Conservation (phyloP, 208 protist species). For the Crithidia brevicula region DNA sequence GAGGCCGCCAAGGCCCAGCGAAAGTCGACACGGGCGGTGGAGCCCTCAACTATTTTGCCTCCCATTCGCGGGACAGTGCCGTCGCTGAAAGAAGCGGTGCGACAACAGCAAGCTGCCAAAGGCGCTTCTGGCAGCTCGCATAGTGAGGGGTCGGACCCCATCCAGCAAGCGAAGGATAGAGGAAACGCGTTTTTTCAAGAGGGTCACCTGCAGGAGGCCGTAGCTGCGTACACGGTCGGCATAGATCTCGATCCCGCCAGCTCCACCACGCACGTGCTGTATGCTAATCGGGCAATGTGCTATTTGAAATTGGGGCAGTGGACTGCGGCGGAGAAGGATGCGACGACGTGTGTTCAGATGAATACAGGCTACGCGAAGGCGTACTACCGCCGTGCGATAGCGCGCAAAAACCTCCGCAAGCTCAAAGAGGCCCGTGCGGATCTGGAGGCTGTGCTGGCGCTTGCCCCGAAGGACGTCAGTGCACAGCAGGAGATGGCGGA, state of each 20-base stretch:
- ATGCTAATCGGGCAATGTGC: constrained; percentile 88
- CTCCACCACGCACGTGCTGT: constrained; percentile 71
- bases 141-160: constrained; percentile 28
- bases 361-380: constrained; percentile 87
- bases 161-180: constrained; percentile 72
- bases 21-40: constrained; percentile 31
- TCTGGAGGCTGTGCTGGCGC: constrained; percentile 84
- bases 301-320: constrained; percentile 80
- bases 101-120: constrained; percentile 24
- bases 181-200: constrained; percentile 88
- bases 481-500: constrained; percentile 72
- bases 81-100: constrained; percentile 79
- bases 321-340: constrained; percentile 83
- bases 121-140: neutral
- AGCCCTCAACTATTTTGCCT: constrained; percentile 31
- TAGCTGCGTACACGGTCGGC: constrained; percentile 79
- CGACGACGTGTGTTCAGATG: constrained; percentile 76
- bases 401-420: constrained; percentile 83
- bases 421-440: constrained; percentile 85
- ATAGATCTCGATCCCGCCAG: constrained; percentile 86
- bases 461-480: constrained; percentile 68
- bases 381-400: constrained; percentile 87
- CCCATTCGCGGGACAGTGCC: constrained; percentile 88
- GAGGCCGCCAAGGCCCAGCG: constrained; percentile 46
- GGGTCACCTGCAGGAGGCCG: constrained; percentile 73